These are phyloP conservation scores for Phytophthora chlamydospora DNA, from an alignment of 352 stramenopile species.

Conservation along the genomic window DNA sequence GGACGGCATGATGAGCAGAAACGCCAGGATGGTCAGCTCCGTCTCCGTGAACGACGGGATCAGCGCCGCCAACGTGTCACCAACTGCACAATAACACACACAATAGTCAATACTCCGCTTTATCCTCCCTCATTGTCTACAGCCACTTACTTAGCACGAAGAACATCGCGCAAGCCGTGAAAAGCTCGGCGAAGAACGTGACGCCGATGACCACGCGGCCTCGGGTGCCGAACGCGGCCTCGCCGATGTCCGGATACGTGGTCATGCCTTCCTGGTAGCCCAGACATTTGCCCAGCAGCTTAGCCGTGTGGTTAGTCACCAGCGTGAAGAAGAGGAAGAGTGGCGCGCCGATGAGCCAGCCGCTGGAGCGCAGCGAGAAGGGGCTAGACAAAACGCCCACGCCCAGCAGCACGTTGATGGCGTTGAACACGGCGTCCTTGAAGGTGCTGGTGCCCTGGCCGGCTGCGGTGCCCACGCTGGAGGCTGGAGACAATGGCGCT, in stretches of 20 bases:
- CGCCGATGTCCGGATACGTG: constrained; percentile 86
- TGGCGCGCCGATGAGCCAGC: constrained; percentile 67
- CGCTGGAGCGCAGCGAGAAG: constrained; percentile 81
- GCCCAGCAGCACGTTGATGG: constrained; percentile 87
- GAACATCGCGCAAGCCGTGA: constrained; percentile 83
- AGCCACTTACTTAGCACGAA: constrained; percentile 71
- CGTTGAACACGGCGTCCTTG: constrained; percentile 81
- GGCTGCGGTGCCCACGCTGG: constrained; percentile 11
- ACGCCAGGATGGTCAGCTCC: constrained; percentile 72
- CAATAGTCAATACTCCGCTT: background rate
- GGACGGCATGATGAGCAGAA: constrained; percentile 78
- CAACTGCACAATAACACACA: constrained; percentile 44
- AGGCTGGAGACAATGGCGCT: constrained; percentile 28
- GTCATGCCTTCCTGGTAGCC: constrained; percentile 84
- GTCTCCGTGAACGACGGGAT: constrained; percentile 66
- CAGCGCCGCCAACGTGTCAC: constrained; percentile 75
- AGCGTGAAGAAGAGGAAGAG: constrained; percentile 87
- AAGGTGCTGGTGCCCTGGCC: constrained; percentile 67
- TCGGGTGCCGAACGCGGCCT: constrained; percentile 75
- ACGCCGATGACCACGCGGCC: constrained; percentile 75
- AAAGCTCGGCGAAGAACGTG: constrained; percentile 86
- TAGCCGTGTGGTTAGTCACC: constrained; percentile 88
- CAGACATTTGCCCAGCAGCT: constrained; percentile 82
- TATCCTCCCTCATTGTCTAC: background rate
- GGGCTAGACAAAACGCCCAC: constrained; percentile 86